phyloP scores from a whole-genome alignment of 805 yeast species.

The Saccharomycopsis babjevae region DNA sequence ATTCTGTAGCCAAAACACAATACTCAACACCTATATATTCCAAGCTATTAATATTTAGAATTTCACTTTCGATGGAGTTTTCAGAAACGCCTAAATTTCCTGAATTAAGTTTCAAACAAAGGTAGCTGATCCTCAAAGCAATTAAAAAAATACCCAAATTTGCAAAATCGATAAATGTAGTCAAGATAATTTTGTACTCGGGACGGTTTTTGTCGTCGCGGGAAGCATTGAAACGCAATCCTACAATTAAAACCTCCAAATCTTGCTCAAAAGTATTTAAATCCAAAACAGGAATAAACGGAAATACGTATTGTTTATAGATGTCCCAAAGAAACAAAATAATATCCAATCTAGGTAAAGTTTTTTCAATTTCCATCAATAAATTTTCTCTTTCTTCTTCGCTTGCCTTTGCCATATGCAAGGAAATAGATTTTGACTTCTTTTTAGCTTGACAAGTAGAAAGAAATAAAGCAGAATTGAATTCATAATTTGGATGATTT shows the following conservation, averaged over 20 bases:
- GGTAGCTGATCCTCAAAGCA: slow-evolving; percentile 9
- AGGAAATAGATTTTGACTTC: neutral
- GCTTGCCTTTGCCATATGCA: neutral
- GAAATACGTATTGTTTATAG: slow-evolving; percentile 12
- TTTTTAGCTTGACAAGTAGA: neutral
- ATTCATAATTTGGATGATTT: neutral
- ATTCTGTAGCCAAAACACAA: slow-evolving; percentile 7
- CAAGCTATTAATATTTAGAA: slow-evolving; percentile 1
- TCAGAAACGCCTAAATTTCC: neutral
- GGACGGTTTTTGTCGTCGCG: neutral
- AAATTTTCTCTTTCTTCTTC: neutral
- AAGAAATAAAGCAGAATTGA: neutral
- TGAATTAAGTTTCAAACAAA: slow-evolving; percentile 11
- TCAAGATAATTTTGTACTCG: slow-evolving; percentile 3
- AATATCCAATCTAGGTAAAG: slow-evolving; percentile 3
- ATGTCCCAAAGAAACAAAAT: slow-evolving; percentile 8
- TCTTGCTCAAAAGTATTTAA: slow-evolving; percentile 9
- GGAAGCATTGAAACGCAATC: slow-evolving; percentile 1
- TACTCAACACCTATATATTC: slow-evolving; percentile 6
- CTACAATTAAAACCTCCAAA: slow-evolving; percentile 13
- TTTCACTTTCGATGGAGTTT: slow-evolving; percentile 6
- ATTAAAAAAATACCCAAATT: slow-evolving; percentile 9
- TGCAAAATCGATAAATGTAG: slow-evolving; percentile 7
- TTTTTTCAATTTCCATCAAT: neutral
- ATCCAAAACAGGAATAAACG: slow-evolving; percentile 13